Base-by-base conservation (phyloP, 2,329 filamentous ascomycete species). In the Fusarium incarnatum region DNA sequence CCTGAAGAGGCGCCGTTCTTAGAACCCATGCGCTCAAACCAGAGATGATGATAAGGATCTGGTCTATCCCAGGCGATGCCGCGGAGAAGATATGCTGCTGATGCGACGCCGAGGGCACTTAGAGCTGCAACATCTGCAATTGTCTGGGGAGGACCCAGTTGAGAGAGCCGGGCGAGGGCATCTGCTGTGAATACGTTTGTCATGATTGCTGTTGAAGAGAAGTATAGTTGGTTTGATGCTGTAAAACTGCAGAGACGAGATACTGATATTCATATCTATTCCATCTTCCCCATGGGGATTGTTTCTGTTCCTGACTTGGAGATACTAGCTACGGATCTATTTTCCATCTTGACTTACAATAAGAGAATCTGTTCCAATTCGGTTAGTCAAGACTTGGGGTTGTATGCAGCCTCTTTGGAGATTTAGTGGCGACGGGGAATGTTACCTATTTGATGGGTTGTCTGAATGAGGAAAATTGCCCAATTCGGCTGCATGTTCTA, bases 1-100 rank as follows among this genome's bases (percentile, higher is more conserved):
- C 62, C 68, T 7, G 57, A 56, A 4, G 57, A 53, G n/a, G 53
- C 47, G 18, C 61, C 68, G 23, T 65, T 61, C 28, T 60, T 68
- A 2, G 64, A 67, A 64, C 85, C 85, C 18, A 85, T 85, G 40
- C 80, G 79, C 68, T 87, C 82, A 53, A 82, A 88, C 72, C 79
- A 83, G 25, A 86, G 76, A 68, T 85, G 77, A 40, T 81, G 71
- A 59, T 85, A 81, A 8, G 85, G 85, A 65, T 87, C 84, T 11
- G 84, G 81, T 44, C 78, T 83, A 56, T 86, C 83, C 83, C 84
- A 86, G 20, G 80, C 64, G 37, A 78, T 77, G 5, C 83, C 83
- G 6, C 79, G 78, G 4, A 83, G 79, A 20, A 85, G 71, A 67
- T 82, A 86, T 2, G 79, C 72, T 8, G 67, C 75, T 5, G 68